These are phyloP conservation scores for Saccharomyces hybrid DNA, from an alignment of 1,139 yeast genomes.

Conservation along the genomic window DNA sequence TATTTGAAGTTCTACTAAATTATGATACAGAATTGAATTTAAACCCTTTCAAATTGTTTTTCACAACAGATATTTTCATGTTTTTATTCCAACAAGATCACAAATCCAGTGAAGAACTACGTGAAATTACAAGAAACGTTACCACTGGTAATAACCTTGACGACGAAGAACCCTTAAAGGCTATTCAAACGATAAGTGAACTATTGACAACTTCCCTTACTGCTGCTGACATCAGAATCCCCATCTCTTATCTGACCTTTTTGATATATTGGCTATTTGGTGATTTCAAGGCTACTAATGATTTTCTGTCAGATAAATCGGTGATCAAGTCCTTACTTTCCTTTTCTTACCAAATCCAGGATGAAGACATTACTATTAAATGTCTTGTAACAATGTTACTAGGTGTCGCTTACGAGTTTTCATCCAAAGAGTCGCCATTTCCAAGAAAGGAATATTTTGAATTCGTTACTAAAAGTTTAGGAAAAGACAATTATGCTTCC, in stretches of 20 bases:
- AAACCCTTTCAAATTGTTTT: constrained; percentile 86
- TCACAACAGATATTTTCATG: constrained; percentile 61
- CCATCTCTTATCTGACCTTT: constrained; percentile 72
- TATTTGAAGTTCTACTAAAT: constrained; percentile 64
- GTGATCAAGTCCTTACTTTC: constrained; percentile 61
- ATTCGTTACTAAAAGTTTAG: constrained; percentile 53
- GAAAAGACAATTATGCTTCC: constrained; percentile 70
- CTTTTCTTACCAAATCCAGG: constrained; percentile 53
- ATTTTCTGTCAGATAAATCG: constrained; percentile 62
- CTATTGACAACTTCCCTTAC: constrained; percentile 60
- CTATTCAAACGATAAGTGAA: constrained; percentile 75
- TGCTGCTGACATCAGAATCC: constrained; percentile 61
- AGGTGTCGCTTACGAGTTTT: constrained; percentile 78
- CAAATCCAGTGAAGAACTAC: constrained; percentile 26
- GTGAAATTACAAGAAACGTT: constrained; percentile 44
- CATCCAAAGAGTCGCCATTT: constrained; percentile 62
- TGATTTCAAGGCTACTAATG: constrained; percentile 66
- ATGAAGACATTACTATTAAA: constrained; percentile 56
- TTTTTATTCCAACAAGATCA: constrained; percentile 50
- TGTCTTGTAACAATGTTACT: constrained; percentile 67
- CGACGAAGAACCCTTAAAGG: constrained; percentile 68
- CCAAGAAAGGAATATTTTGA: constrained; percentile 56
- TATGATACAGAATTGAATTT: constrained; percentile 68
- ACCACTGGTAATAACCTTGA: constrained; percentile 55
- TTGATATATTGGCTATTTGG: constrained; percentile 74